phyloP scores from a whole-genome alignment of 352 stramenopile genomes.

The Pythium angustatum region DNA sequence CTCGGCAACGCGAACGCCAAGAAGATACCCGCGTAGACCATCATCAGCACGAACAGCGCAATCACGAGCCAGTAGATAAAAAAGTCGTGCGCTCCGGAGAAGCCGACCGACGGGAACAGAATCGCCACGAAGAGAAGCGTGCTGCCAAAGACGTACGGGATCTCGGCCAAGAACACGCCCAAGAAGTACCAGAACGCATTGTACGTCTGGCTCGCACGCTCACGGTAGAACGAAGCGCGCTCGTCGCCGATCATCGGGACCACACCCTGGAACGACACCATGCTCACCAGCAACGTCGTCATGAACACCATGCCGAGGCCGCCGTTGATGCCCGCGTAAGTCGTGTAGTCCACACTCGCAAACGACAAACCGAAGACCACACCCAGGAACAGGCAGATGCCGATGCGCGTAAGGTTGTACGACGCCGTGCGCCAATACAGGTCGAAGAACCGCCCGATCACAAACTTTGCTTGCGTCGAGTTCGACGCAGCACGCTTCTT shows the following conservation, averaged over 20 bases:
- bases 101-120: constrained; percentile 38
- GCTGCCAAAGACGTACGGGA: constrained; percentile 34
- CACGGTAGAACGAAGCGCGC: constrained; percentile 91
- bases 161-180: constrained; percentile 61
- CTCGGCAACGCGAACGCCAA: constrained; percentile 31
- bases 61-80: constrained; percentile 35
- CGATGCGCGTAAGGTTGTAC: constrained; percentile 75
- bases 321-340: constrained; percentile 31
- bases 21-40: constrained; percentile 34
- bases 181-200: constrained; percentile 80
- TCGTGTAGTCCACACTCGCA: constrained; percentile 24
- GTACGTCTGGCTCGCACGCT: constrained; percentile 92
- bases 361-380: constrained; percentile 67
- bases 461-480: constrained; percentile 27
- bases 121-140: constrained; percentile 37
- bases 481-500: constrained; percentile 20
- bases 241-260: constrained; percentile 67
- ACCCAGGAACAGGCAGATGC: constrained; percentile 54
- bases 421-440: constrained; percentile 60
- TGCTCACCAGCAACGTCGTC: constrained; percentile 60
- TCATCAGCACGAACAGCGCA: constrained; percentile 29
- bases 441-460: constrained; percentile 22
- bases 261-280: constrained; percentile 65
- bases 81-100: constrained; percentile 24
- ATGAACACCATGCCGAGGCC: constrained; percentile 73